These are phyloP conservation scores for Schizosaccharomyces pombe DNA, from an alignment of 805 yeast species.

Conservation along the genomic window ASM294v3 CU329670.1:1130001-1130500, in stretches of 20 bases:
- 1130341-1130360: constrained; percentile 48
- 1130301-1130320: constrained; percentile 73
- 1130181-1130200: background rate
- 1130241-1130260: constrained; percentile 18
- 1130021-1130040: constrained; percentile 12
- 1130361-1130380: constrained; percentile 25
- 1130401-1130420: constrained; percentile 18
- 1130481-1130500: constrained; percentile 82
- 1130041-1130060: constrained; percentile 9
- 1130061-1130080: constrained; percentile 12
- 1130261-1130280: constrained; percentile 61
- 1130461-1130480: constrained; percentile 89
- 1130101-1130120: constrained; percentile 46
- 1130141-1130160: constrained; percentile 37
- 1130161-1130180: constrained; percentile 19
- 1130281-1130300: constrained; percentile 76
- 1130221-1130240: constrained; percentile 13
- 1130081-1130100: constrained; percentile 87
- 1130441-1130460: constrained; percentile 64
- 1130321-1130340: constrained; percentile 67
- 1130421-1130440: constrained; percentile 41
- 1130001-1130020: background rate
- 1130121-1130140: constrained; percentile 77
- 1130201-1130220: constrained; percentile 20
- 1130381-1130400: constrained; percentile 24